A percentile compares a stretch with the other conserved stretches of the same genome.
phyloP scores from a whole-genome alignment of 306 rosid genomes.

The Aeschynomene evenia region DNA sequence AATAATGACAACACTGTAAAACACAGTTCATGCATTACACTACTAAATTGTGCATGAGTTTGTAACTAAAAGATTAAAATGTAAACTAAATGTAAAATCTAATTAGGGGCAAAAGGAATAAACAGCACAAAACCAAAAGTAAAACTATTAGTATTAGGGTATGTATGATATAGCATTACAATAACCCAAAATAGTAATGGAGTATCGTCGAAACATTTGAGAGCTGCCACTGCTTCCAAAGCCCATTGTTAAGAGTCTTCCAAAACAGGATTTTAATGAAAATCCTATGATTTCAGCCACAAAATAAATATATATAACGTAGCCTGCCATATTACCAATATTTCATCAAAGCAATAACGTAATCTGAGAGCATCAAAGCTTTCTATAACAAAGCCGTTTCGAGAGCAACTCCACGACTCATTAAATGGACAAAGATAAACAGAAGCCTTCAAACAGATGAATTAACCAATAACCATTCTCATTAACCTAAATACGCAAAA shows the following conservation, averaged over 20 bases:
- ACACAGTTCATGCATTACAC: too few relatives aligned
- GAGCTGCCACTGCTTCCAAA: neutral
- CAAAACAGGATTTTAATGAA: neutral
- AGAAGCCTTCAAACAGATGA: neutral
- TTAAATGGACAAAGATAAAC: neutral
- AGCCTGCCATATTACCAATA: neutral
- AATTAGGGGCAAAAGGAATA: neutral
- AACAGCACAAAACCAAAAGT: neutral
- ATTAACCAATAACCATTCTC: neutral
- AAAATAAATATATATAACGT: neutral
- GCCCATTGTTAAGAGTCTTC: neutral
- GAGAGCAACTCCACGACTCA: neutral
- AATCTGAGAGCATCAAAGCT: neutral
- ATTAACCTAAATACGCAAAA: neutral
- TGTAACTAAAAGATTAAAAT: neutral
- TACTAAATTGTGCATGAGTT: neutral
- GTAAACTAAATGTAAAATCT: neutral
- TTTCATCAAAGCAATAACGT: neutral
- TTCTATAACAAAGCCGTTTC: too few relatives aligned
- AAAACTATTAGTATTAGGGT: neutral
- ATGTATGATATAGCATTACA: neutral
- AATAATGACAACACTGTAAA: too few relatives aligned
- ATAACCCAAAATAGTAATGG: neutral
- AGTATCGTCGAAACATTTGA: neutral
- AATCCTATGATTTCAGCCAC: neutral